Evolutionary conservation across 2,329 filamentous ascomycete species (phyloP).

Genomic region (Monosporascus ibericus): DNA sequence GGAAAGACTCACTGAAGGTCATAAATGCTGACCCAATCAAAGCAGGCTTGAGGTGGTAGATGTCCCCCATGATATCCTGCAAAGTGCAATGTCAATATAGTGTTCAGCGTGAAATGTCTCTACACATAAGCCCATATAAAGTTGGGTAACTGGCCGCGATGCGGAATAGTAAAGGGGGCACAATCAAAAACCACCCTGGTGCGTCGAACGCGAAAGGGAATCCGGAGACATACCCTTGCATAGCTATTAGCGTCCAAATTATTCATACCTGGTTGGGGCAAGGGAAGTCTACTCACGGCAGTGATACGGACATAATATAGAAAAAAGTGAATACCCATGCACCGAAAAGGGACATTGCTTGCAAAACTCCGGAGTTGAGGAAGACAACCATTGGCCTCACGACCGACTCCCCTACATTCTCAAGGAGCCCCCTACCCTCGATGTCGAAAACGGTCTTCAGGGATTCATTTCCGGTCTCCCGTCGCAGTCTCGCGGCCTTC

Average conservation of each 20-base stretch:
- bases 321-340: slow-evolving; percentile 45
- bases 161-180: too few relatives aligned
- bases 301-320: slow-evolving; percentile 48
- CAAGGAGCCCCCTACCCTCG: slow-evolving; percentile 15
- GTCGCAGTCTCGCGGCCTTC: slow-evolving; percentile 28
- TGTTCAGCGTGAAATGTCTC: too few relatives aligned
- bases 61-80: slow-evolving; percentile 38
- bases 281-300: slow-evolving; percentile 27
- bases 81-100: background rate
- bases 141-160: too few relatives aligned
- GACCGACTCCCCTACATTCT: slow-evolving; percentile 34
- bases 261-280: background rate
- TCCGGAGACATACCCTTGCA: background rate
- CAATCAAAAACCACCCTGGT: too few relatives aligned
- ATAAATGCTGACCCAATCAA: slow-evolving; percentile 48
- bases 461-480: slow-evolving; percentile 23
- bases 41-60: slow-evolving; percentile 45
- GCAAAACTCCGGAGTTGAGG: slow-evolving; percentile 46
- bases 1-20: slow-evolving; percentile 39
- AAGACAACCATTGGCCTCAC: slow-evolving; percentile 41
- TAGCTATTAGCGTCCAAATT: too few relatives aligned
- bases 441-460: slow-evolving; percentile 27
- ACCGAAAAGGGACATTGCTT: slow-evolving; percentile 38
- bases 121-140: too few relatives aligned
- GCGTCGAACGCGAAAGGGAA: too few relatives aligned